Evolutionary conservation across 2,329 filamentous ascomycete genomes (phyloP), one percentile per base, ranked within the genome.

Genomic region (Torrubiellomyces zombiae): DNA sequence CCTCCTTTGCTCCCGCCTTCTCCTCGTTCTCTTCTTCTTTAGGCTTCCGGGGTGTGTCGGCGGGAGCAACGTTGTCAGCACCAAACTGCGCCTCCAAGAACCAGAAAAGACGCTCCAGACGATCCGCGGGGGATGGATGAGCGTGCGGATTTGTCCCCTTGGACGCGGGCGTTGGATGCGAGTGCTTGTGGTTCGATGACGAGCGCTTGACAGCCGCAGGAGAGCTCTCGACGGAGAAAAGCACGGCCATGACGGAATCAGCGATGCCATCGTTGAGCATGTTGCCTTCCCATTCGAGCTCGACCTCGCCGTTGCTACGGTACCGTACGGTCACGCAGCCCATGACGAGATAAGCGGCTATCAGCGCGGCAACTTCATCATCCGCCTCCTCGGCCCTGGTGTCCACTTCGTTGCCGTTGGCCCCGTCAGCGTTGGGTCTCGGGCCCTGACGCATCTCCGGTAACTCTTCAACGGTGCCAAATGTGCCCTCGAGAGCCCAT

Each of bases 71-170:
- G 31, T 81, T 75, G 34, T 89, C 75, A 16, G 70, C 62, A 32
- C 89, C 89, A 44, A 98, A 98, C 48, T 98, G 89, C 3, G 85
- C 80, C 58, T 98, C 89, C 9, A 98, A 74, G 58, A 98, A 93
- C 71, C 93, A 80, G 53, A 91, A 77, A 12, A 98, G 70, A 17
- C 86, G 75, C 33, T 76, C 69, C 20, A 95, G 71, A 20, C 81
- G 76, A 38, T 92, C 81, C 21, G 75, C 62, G 1, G 83, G 63
- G 7, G 66, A 66, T 20, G 82, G 53, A 21, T 76, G 66, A 9
- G 75, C 67, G 48, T 92, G 82, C 0, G 75, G 76, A 44, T 93
- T 89, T 14, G 54, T 48, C 28, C 24, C 31, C 6, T 25, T 21
- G 9, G 38, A 48, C 32, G 73, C 67, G 4, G 52, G n/a, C 28